phyloP scores from a whole-genome alignment of 2,329 filamentous ascomycete species.

The Fusarium fujikuroi region DNA sequence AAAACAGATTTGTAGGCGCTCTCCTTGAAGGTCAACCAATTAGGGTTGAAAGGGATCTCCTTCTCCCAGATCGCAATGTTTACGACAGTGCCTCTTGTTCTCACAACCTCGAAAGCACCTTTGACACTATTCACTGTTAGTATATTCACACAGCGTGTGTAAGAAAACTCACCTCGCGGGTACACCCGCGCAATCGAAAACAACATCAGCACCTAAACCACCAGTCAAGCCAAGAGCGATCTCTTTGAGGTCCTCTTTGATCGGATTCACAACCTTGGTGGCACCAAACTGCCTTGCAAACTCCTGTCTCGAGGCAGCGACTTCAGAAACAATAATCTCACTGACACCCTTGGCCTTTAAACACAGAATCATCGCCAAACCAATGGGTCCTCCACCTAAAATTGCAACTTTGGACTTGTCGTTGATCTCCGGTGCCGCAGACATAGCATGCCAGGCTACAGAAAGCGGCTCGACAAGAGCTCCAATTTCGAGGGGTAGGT shows the following conservation, averaged over 20 bases:
- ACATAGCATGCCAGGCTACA: conserved; percentile 58
- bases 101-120: conserved; percentile 59
- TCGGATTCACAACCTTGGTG: conserved; percentile 55
- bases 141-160: accelerated
- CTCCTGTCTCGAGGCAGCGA: conserved; percentile 53
- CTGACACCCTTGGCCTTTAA: conserved; percentile 59
- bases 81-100: conserved; percentile 65
- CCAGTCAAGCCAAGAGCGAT: conserved; percentile 59
- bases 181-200: conserved; percentile 72
- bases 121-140: conserved; percentile 32
- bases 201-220: conserved; percentile 64
- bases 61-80: conserved; percentile 74
- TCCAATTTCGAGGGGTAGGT: conserved; percentile 61
- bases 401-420: conserved; percentile 59
- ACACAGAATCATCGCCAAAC: conserved; percentile 58
- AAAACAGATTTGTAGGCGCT: conserved; percentile 42
- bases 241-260: conserved; percentile 58
- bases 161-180: conserved; percentile 33
- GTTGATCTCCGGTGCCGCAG: conserved; percentile 54
- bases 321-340: conserved; percentile 59
- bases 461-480: conserved; percentile 64
- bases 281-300: conserved; percentile 59
- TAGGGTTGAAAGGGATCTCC: conserved; percentile 42
- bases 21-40: conserved; percentile 45
- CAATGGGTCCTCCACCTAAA: conserved; percentile 62